These are phyloP conservation scores for Cyclotella baltica DNA, from an alignment of 108 stramenopile genomes.

Conservation along the genomic window DNA sequence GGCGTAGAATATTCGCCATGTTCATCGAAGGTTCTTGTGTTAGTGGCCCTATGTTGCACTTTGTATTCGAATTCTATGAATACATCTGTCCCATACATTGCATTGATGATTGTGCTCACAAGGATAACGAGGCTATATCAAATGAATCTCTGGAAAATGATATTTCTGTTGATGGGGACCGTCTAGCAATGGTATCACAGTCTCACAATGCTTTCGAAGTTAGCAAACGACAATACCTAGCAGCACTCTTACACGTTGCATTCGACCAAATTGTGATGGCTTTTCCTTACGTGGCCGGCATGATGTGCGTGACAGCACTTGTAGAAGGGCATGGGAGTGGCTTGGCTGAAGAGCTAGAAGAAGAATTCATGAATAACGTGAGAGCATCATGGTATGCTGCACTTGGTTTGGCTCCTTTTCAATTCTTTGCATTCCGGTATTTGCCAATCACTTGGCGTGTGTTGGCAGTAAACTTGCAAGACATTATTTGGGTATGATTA, in stretches of 20 bases:
- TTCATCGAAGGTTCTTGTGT: slow-evolving; percentile 30
- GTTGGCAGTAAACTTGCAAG: slow-evolving; percentile 28
- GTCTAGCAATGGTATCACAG: background rate
- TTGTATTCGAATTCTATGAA: slow-evolving; percentile 29
- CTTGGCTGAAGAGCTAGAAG: slow-evolving; percentile 30
- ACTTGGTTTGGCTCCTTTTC: slow-evolving; percentile 24
- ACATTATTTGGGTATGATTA: slow-evolving; percentile 36
- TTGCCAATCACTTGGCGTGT: slow-evolving; percentile 24
- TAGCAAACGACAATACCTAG: slow-evolving; percentile 22
- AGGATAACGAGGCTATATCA: background rate
- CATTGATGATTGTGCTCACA: slow-evolving; percentile 11
- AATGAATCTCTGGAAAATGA: background rate
- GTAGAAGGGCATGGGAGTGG: slow-evolving; percentile 31
- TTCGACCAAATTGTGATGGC: slow-evolving; percentile 47
- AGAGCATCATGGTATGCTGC: slow-evolving; percentile 32
- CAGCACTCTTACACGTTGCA: slow-evolving; percentile 35
- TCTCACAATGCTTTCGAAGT: background rate
- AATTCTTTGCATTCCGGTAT: slow-evolving; percentile 35
- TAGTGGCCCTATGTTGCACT: slow-evolving; percentile 31
- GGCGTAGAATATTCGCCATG: slow-evolving; percentile 22
- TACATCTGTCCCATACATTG: slow-evolving; percentile 25
- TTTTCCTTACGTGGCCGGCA: slow-evolving; percentile 26
- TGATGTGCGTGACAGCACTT: slow-evolving; percentile 40
- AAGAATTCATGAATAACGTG: slow-evolving; percentile 29
- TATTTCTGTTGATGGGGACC: background rate